Conservation (phyloP, 2,329 filamentous ascomycete species). For the Colletotrichum salicis region DNA sequence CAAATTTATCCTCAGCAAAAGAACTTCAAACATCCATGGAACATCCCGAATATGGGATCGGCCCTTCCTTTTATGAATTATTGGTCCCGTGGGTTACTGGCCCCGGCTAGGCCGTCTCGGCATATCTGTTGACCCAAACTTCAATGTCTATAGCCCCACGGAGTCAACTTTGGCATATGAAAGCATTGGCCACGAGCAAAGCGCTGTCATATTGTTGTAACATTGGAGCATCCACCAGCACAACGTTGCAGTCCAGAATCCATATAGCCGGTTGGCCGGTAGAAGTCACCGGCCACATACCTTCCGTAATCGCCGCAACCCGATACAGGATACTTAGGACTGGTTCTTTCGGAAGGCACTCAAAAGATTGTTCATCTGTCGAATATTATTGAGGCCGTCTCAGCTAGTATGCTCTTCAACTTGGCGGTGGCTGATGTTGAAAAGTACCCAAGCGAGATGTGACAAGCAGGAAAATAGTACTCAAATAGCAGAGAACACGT, state of each 20-base stretch:
- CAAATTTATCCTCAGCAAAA: neutral
- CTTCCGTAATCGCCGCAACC: slow-evolving; percentile 8
- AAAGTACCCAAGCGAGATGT: too few species aligned
- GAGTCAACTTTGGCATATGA: too few species aligned
- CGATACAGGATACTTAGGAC: neutral
- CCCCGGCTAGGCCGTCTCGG: neutral
- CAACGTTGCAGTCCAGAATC: slow-evolving; percentile 6
- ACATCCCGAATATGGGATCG: neutral
- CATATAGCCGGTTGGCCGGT: slow-evolving; percentile 21
- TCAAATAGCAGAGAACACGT: neutral
- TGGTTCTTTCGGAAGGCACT: neutral
- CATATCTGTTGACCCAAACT: neutral
- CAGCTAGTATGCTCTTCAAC: neutral
- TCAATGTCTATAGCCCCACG: neutral
- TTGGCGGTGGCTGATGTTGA: too few species aligned
- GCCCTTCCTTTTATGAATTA: neutral
- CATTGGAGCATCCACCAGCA: too few species aligned
- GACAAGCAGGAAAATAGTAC: neutral
- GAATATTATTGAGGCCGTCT: neutral
- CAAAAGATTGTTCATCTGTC: neutral
- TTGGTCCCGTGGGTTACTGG: neutral
- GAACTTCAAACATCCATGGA: too few species aligned
- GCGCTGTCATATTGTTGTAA: neutral
- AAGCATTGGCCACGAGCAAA: neutral
- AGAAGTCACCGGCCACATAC: slow-evolving; percentile 18